Evolutionary conservation across 768 basidiomycete genomes (phyloP).

Genomic region (Albatrellus ellisii): DNA sequence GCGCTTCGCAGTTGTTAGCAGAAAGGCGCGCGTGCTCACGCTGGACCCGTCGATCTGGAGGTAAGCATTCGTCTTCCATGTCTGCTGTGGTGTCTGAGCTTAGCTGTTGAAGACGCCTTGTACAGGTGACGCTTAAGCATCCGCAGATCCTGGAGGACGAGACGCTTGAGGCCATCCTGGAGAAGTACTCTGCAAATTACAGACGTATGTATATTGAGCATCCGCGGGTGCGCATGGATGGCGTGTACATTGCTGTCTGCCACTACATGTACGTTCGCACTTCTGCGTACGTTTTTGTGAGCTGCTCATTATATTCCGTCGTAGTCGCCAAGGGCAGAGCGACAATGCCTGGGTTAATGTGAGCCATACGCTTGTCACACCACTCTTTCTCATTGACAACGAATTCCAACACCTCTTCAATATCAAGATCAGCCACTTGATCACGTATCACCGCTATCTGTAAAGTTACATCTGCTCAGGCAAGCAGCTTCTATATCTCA

Average conservation of each 20-base stretch:
- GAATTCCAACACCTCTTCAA: constrained; percentile 6
- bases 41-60: constrained; percentile 68
- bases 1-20: constrained; percentile 60
- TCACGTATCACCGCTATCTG: constrained; percentile 91
- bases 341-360: constrained; percentile 87
- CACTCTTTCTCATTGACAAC: not conserved
- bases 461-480: constrained; percentile 23
- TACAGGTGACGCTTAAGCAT: constrained; percentile 51
- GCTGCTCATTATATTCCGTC: constrained; percentile 4
- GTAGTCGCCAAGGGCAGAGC: constrained; percentile 59
- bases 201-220: constrained; percentile 73
- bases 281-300: constrained; percentile 4
- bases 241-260: constrained; percentile 85
- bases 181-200: constrained; percentile 48
- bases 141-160: constrained; percentile 57
- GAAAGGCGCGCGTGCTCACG: constrained; percentile 62
- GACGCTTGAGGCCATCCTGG: constrained; percentile 28
- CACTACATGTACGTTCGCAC: constrained; percentile 59
- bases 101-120: constrained; percentile 41
- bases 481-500: constrained; percentile 1
- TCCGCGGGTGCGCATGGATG: constrained; percentile 74
- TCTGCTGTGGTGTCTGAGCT: constrained; percentile 5
- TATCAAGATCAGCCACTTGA: constrained; percentile 61
- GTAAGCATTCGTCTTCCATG: constrained; percentile 22
- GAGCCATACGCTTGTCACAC: constrained; percentile 19